phyloP scores from a whole-genome alignment of 2,329 filamentous ascomycete genomes.

The Fusarium sp. region DNA sequence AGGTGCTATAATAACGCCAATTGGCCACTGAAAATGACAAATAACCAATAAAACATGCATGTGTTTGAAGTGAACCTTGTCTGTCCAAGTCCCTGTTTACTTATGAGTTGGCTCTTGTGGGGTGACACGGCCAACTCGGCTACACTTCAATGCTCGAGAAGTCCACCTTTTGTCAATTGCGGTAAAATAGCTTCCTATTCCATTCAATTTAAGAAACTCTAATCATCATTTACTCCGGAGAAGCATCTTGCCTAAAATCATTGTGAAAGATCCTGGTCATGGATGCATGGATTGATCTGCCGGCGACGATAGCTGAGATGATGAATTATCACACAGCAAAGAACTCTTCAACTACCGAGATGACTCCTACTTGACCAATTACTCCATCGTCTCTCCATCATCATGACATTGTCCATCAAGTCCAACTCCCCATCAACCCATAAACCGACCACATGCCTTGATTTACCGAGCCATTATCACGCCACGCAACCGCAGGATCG shows the following conservation, averaged over 20 bases:
- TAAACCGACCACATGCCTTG: constrained; percentile 2
- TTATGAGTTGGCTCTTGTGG: not conserved
- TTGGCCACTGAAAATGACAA: not conserved
- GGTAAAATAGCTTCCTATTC: not conserved
- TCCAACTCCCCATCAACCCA: not conserved
- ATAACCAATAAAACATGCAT: not conserved
- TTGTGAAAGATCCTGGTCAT: not conserved
- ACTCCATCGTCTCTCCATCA: not conserved
- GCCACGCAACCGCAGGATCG: not conserved
- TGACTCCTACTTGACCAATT: not conserved
- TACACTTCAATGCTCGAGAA: not conserved
- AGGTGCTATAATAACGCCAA: not conserved
- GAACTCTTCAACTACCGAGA: not conserved
- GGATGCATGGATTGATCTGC: not conserved
- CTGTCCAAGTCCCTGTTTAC: not conserved
- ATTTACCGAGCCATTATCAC: constrained; percentile 13
- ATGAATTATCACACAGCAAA: constrained; percentile 3
- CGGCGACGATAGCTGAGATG: not conserved
- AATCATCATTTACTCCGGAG: not conserved
- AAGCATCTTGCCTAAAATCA: not conserved
- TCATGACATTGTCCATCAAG: not conserved
- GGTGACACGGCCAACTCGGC: not conserved
- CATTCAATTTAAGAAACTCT: not conserved
- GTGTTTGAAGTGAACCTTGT: not conserved
- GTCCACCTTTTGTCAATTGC: not conserved